A percentile compares a stretch with the other conserved stretches of the same genome.
These are phyloP conservation scores for Ganoderma lingzhi DNA, from an alignment of 1,284 basidiomycete genomes.

Conservation along the genomic window DNA sequence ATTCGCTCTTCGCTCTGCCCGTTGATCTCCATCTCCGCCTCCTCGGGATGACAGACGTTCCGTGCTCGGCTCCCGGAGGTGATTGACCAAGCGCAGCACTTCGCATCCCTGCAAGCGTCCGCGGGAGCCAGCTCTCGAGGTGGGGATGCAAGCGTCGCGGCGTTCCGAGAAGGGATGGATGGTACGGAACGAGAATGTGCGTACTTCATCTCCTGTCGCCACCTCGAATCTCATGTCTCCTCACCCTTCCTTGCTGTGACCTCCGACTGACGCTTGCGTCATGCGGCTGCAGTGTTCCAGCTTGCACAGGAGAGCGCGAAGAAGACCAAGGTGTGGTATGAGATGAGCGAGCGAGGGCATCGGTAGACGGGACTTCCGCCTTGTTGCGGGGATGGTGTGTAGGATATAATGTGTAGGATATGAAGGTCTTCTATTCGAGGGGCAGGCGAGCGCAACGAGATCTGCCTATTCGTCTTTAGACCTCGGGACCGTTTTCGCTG, in stretches of 20 bases:
- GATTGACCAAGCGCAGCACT: slow-evolving; percentile 91
- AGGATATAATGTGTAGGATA: slow-evolving; percentile 3
- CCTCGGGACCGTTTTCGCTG: slow-evolving; percentile 20
- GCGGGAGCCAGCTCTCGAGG: slow-evolving; percentile 49
- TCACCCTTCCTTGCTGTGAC: slow-evolving; percentile 2
- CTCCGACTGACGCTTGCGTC: background rate
- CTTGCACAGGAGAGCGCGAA: slow-evolving; percentile 84
- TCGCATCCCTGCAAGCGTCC: slow-evolving; percentile 70
- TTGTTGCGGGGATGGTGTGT: background rate
- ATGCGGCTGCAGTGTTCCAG: slow-evolving; percentile 69
- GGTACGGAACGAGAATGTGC: slow-evolving; percentile 87
- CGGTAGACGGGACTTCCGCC: slow-evolving; percentile 44
- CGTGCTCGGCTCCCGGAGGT: slow-evolving; percentile 80
- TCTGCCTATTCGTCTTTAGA: slow-evolving; percentile 34
- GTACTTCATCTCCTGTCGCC: slow-evolving; percentile 39
- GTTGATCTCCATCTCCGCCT: slow-evolving; percentile 6
- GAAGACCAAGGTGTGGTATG: slow-evolving; percentile 85
- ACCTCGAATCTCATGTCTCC: background rate
- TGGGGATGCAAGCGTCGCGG: slow-evolving; percentile 67
- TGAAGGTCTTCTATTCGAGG: background rate
- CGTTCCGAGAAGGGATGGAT: slow-evolving; percentile 89
- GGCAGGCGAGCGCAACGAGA: background rate
- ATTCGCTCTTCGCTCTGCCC: background rate
- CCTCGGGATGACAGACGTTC: slow-evolving; percentile 68
- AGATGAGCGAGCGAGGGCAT: slow-evolving; percentile 65